Evolutionary conservation across 2,329 filamentous ascomycete genomes (phyloP).

Genomic region (Fusarium sp.): DNA sequence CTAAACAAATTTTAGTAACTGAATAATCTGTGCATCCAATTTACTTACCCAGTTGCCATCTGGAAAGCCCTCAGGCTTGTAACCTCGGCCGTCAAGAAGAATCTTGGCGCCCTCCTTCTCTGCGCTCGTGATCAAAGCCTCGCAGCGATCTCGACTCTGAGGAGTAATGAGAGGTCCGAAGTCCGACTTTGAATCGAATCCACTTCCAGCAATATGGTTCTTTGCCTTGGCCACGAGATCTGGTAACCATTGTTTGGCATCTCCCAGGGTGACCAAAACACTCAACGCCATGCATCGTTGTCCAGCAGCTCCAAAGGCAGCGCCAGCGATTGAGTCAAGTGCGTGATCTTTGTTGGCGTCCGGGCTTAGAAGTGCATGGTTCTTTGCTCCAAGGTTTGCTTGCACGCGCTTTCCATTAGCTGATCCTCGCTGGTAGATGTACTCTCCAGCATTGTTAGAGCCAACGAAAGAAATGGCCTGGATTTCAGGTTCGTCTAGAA

Average conservation of each 20-base stretch:
- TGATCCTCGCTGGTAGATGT: conserved; percentile 78
- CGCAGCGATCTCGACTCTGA: conserved; percentile 77
- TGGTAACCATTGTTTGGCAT: conserved; percentile 80
- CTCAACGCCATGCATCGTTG: conserved; percentile 86
- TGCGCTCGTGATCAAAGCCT: conserved; percentile 76
- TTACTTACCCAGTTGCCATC: conserved; percentile 68
- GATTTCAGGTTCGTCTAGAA: conserved; percentile 80
- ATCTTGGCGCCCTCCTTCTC: conserved; percentile 81
- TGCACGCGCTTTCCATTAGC: conserved; percentile 85
- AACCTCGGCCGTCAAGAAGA: conserved; percentile 79
- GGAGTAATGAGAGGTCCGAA: conserved; percentile 81
- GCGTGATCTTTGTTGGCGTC: conserved; percentile 87
- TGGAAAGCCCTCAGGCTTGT: conserved; percentile 75
- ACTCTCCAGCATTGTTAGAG: conserved; percentile 83
- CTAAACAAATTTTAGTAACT: neutral
- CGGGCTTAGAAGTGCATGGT: conserved; percentile 81
- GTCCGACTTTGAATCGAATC: conserved; percentile 80
- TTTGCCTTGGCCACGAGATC: conserved; percentile 80
- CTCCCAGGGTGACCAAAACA: conserved; percentile 77
- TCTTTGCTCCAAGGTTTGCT: conserved; percentile 85
- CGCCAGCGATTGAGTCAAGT: conserved; percentile 80
- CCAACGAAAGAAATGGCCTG: conserved; percentile 86
- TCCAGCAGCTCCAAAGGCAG: conserved; percentile 84
- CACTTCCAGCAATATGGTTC: conserved; percentile 75
- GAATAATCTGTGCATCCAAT: rapidly evolving